phyloP scores from a whole-genome alignment of 2,329 filamentous ascomycete genomes.

The Fusarium temperatum region DNA sequence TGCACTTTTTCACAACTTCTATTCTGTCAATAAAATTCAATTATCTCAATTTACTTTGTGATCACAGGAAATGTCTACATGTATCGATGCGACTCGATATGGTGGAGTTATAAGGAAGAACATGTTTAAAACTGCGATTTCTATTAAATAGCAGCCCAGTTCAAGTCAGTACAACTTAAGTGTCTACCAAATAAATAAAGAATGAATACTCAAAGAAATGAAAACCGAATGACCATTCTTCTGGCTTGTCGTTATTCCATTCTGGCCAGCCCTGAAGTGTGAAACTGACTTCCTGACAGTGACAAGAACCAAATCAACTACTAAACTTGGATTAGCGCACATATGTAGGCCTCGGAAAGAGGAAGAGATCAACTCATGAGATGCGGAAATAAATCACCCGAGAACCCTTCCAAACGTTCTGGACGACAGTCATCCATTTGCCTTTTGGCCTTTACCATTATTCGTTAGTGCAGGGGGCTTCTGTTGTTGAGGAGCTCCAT shows the following conservation, averaged over 20 bases:
- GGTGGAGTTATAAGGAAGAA: neutral
- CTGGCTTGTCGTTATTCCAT: neutral
- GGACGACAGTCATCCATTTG: neutral
- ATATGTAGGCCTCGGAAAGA: neutral
- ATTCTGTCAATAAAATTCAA: neutral
- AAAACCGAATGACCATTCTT: neutral
- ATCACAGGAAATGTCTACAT: neutral
- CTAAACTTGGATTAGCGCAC: neutral
- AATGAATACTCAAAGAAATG: neutral
- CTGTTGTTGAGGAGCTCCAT: conserved; percentile 2
- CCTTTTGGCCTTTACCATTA: neutral
- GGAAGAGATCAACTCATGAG: neutral
- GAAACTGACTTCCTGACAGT: neutral
- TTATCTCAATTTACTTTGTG: neutral
- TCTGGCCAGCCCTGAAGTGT: neutral
- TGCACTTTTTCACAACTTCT: neutral
- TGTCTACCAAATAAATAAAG: neutral
- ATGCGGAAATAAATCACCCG: neutral
- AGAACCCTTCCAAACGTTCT: neutral
- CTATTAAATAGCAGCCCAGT: neutral
- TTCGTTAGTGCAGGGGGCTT: conserved; percentile 9
- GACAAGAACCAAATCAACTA: neutral
- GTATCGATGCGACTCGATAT: neutral
- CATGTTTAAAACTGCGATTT: neutral
- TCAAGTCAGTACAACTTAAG: neutral